Base-by-base conservation (phyloP, 257 asterid genomes). In the Solanum tacnaense region DNA sequence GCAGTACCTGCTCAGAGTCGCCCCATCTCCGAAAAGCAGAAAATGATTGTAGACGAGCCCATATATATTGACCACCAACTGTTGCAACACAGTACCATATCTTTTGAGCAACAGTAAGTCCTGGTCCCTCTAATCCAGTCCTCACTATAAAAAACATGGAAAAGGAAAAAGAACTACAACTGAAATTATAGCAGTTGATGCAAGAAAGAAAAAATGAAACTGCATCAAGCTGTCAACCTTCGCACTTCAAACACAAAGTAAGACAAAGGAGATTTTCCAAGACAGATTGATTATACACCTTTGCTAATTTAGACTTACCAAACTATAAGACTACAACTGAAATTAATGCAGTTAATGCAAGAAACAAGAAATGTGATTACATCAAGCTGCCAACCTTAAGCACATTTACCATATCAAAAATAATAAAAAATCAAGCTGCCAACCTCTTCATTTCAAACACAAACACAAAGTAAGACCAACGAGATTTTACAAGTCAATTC, bases 1-100 rank as follows among this genome's bases (percentile, higher is more conserved):
- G 41, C 21, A 65, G 20, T 88, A 96, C 99, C 96, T 96, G 98
- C 86, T 96, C 98, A 46, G 98, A 94, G 89, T 93, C 96, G n/a
- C 98, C 99, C 98, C 98, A 96, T 92, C 99, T 95, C 9, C 98
- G 96, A 82, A 97, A 96, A 88, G 98, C 98, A 79, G 99, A 97
- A 93, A 96, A 96, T 1, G 99, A 95, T 87, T 96, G 98, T 83
- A 97, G 92, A 60, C 98, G 93, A 73, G 98, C 92, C 99, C 98
- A 97, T 88, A 97, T 83, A 92, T 96, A 97, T 60, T 96, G 99
- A 81, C 99, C 98, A 76, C 99, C 99, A 82, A 96, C 99, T 85
- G 96, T 95, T 12, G 99, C 99, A 89, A 96, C 65, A 83, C 99
- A 95, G 90, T 97, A 97, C 98, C 95, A 95, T 84, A 96, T 87